Evolutionary conservation across 1,139 yeast species (phyloP).

Genomic region (Hemisphaericaspora xylofermentans): DNA sequence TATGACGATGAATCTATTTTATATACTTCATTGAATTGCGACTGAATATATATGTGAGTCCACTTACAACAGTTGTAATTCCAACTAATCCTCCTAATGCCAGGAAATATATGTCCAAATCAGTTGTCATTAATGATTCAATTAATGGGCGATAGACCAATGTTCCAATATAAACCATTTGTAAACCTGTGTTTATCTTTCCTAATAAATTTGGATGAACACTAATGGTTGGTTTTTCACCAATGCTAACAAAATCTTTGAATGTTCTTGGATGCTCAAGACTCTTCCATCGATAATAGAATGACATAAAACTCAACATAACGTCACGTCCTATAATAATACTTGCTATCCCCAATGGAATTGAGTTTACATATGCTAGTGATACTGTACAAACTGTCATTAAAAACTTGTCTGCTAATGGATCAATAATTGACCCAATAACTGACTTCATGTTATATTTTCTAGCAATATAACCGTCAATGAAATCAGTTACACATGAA

Average conservation of each 20-base stretch:
- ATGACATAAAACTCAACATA: conserved; percentile 70
- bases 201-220: conserved; percentile 89
- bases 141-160: conserved; percentile 69
- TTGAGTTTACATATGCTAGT: conserved; percentile 64
- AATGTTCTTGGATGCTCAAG: conserved; percentile 77
- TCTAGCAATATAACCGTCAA: conserved; percentile 92
- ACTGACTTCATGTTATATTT: conserved; percentile 72
- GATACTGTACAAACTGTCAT: conserved; percentile 86
- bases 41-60: conserved; percentile 70
- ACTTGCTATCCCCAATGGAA: conserved; percentile 67
- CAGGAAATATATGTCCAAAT: conserved; percentile 15
- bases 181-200: conserved; percentile 85
- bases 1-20: conserved; percentile 14
- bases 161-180: conserved; percentile 84
- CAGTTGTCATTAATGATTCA: conserved; percentile 20
- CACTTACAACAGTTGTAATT: conserved; percentile 74
- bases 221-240: conserved; percentile 64
- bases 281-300: conserved; percentile 70
- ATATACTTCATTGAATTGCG: conserved; percentile 58
- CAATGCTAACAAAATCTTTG: conserved; percentile 59
- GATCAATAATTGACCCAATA: conserved; percentile 90
- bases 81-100: conserved; percentile 53
- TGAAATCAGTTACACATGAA: conserved; percentile 85
- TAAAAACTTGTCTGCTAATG: conserved; percentile 89
- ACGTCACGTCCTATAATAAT: conserved; percentile 85